Base-by-base conservation (phyloP, 768 basidiomycete genomes). In the Lactarius sp. region DNA sequence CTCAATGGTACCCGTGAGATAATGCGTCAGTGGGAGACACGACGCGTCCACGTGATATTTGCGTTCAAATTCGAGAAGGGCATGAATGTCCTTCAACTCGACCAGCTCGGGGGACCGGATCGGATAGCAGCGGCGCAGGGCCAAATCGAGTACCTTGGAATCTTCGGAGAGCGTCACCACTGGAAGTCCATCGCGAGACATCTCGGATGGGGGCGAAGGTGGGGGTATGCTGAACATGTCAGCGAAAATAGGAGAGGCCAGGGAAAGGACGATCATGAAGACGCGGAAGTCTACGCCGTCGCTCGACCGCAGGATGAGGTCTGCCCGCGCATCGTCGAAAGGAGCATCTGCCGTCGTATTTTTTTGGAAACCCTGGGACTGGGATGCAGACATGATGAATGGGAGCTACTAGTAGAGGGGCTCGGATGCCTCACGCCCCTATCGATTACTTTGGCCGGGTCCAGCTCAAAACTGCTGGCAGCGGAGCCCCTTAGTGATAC, bases 101-200 rank as follows among this genome's bases (percentile, higher is more conserved):
- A 16, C 22, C 20, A 61, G n/a, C 8, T 41, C 36, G 7, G 62
- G 62, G 1, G 50, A 51, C 49, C 9, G 56, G 6, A 58, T 47
- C 13, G 65, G 57, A 33, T 66, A 66, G 57, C 61, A 62, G 14
- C 42, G 50, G 47, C 65, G 65, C 44, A 66, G 37, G 34, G 58
- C 50, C 10, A 56, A 5, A 22, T 66, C 61, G 22, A 66, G 56
- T 5, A 49, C 44, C 31, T 47, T 31, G 22, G 65, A 52, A 9
- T 47, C 13, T 39, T 65, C 64, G 6, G 64, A n/a, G 36, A 60
- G 52, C 18, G 13, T 1, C 31, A 65, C 53, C 16, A 56, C 39
- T 1, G 42, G 47, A 16, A 51, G 49, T n/a, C 27, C 52, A 10
- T 49, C 50, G 33, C 12, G 14, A 13, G 46, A 14, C 3, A 31